These are phyloP conservation scores for Calonectria fujianensis DNA, from an alignment of 2,329 filamentous ascomycete genomes.

Conservation along the genomic window DNA sequence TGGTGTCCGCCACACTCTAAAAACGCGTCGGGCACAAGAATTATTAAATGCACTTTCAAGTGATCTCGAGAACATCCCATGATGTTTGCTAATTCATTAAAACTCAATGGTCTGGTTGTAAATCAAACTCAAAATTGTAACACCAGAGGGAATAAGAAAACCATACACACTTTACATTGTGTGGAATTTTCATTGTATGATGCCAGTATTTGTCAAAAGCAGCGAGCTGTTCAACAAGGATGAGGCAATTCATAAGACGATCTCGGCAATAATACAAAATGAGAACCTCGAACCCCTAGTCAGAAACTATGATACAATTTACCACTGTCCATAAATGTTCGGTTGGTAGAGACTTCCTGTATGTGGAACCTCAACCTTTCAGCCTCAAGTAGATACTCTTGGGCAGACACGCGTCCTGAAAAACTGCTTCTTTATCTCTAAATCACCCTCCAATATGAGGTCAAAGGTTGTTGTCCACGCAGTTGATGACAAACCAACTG, in stretches of 20 bases:
- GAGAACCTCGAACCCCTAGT: background rate
- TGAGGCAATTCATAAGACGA: background rate
- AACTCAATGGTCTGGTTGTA: background rate
- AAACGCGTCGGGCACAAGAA: background rate
- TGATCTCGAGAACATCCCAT: background rate
- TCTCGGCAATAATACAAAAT: background rate
- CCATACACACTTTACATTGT: too few relatives aligned
- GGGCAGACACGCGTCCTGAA: conserved; percentile 40
- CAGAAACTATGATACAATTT: conserved; percentile 1
- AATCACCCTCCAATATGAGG: conserved; percentile 29
- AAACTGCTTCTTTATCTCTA: conserved; percentile 39
- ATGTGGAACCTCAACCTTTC: background rate
- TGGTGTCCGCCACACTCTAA: background rate
- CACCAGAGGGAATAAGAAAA: background rate
- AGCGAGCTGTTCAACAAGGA: background rate
- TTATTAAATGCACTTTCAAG: background rate
- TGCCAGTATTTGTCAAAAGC: background rate
- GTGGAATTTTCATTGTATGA: too few relatives aligned
- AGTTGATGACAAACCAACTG: conserved; percentile 26
- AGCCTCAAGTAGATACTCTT: background rate
- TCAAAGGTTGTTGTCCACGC: conserved; percentile 45
- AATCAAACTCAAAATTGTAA: background rate
- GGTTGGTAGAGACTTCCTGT: too few relatives aligned
- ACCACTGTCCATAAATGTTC: background rate
- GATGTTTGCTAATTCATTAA: background rate